Evolutionary conservation across 805 yeast genomes (phyloP).

Genomic region (Candida vartiovaarae): DNA sequence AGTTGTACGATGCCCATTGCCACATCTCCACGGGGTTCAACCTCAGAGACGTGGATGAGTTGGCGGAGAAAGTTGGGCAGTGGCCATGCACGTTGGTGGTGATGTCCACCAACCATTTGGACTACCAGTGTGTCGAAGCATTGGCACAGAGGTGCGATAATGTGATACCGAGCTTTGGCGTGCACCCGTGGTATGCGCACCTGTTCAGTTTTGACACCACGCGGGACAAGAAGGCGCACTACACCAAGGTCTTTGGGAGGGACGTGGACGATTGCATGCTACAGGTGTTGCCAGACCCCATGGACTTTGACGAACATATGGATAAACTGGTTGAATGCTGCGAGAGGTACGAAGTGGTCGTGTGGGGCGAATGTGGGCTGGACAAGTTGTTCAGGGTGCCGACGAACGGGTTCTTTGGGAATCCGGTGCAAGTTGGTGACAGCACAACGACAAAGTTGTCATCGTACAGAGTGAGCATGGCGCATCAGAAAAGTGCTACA

Average conservation of each 20-base stretch:
- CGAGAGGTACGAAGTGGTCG: constrained; percentile 16
- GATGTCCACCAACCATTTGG: constrained; percentile 44
- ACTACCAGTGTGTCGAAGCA: constrained; percentile 23
- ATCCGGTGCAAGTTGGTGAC: constrained; percentile 12
- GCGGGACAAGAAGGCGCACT: constrained; percentile 44
- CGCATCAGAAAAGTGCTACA: constrained; percentile 61
- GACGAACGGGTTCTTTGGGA: constrained; percentile 45
- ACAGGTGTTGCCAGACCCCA: constrained; percentile 54
- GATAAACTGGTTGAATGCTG: constrained; percentile 9
- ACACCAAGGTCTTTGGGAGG: constrained; percentile 41
- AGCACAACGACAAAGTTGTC: constrained; percentile 20
- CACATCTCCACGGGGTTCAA: constrained; percentile 23
- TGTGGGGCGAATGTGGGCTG: constrained; percentile 88
- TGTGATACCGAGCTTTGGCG: constrained; percentile 50
- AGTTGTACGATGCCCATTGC: constrained; percentile 29
- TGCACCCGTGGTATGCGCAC: constrained; percentile 93
- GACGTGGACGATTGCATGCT: constrained; percentile 31
- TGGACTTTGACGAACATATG: constrained; percentile 31
- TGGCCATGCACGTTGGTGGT: constrained; percentile 15
- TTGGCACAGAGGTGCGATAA: constrained; percentile 16
- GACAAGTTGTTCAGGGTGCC: constrained; percentile 75
- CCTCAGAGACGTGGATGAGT: neutral
- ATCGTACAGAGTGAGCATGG: constrained; percentile 48
- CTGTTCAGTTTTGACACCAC: constrained; percentile 32
- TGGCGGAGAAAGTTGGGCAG: constrained; percentile 1